These are phyloP conservation scores for Globisporangium paroecandrum DNA, from an alignment of 352 stramenopile species.

Conservation along the genomic window DNA sequence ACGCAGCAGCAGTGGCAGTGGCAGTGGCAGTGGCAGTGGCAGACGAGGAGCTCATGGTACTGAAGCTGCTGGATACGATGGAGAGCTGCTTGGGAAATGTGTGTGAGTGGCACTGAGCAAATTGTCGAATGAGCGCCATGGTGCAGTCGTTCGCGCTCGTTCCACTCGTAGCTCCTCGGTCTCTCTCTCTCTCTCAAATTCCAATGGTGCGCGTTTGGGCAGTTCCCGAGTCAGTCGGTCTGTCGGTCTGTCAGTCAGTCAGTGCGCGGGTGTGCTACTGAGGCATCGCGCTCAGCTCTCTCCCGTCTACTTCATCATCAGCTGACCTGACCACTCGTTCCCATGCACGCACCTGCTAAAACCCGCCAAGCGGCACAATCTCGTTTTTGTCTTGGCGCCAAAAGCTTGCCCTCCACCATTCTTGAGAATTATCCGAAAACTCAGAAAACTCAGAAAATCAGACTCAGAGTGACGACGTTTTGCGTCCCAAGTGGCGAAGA, in stretches of 20 bases:
- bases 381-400: slow-evolving; percentile 1
- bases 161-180: background rate
- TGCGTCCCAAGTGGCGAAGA: slow-evolving; percentile 1
- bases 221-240: background rate
- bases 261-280: too few relatives aligned
- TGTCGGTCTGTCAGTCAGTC: background rate
- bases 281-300: background rate
- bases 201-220: background rate
- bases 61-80: background rate
- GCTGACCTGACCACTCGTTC: background rate
- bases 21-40: background rate
- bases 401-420: background rate
- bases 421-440: background rate
- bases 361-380: background rate
- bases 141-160: background rate
- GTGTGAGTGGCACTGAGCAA: background rate
- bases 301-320: background rate
- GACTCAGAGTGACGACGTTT: slow-evolving; percentile 5
- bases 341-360: background rate
- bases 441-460: too few relatives aligned
- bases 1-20: too few relatives aligned
- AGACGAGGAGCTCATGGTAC: slow-evolving; percentile 1
- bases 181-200: background rate
- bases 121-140: slow-evolving; percentile 3
- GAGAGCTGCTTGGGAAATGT: background rate